phyloP scores from a whole-genome alignment of 2,329 filamentous ascomycete species.

The Fusarium paranaense region DNA sequence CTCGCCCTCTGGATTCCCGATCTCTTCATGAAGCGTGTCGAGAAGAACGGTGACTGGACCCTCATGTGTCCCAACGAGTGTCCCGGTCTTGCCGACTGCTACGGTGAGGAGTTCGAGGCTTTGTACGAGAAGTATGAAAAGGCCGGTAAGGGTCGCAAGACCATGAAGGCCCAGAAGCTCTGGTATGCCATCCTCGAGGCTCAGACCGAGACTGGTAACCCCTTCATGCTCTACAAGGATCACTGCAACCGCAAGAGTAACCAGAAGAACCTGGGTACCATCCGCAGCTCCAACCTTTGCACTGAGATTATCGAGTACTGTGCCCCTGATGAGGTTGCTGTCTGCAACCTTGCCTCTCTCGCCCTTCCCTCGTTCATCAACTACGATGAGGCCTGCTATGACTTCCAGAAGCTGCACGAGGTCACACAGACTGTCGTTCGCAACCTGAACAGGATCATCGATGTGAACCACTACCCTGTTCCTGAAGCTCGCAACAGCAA shows the following conservation, averaged over 20 bases:
- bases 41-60: conserved; percentile 96
- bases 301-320: conserved; percentile 99
- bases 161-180: conserved; percentile 96
- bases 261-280: conserved; percentile 99
- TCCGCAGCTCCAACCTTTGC: conserved; percentile 98
- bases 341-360: conserved; percentile 96
- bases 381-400: conserved; percentile 84
- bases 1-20: conserved; percentile 98
- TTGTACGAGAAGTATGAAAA: conserved; percentile 94
- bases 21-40: conserved; percentile 99
- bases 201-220: conserved; percentile 98
- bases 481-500: conserved; percentile 94
- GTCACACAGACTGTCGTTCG: conserved; percentile 91
- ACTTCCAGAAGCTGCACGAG: conserved; percentile 97
- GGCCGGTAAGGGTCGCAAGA: conserved; percentile 88
- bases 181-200: conserved; percentile 99
- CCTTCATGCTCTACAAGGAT: conserved; percentile 99
- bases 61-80: conserved; percentile 98
- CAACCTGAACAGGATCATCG: conserved; percentile 98
- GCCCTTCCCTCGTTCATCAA: conserved; percentile 93
- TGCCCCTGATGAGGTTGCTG: conserved; percentile 96
- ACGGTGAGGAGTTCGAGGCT: conserved; percentile 96
- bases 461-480: conserved; percentile 99
- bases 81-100: conserved; percentile 93
- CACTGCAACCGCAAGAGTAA: conserved; percentile 99